phyloP scores from a whole-genome alignment of 208 protist species.

The Leishmania tarentolae region DNA sequence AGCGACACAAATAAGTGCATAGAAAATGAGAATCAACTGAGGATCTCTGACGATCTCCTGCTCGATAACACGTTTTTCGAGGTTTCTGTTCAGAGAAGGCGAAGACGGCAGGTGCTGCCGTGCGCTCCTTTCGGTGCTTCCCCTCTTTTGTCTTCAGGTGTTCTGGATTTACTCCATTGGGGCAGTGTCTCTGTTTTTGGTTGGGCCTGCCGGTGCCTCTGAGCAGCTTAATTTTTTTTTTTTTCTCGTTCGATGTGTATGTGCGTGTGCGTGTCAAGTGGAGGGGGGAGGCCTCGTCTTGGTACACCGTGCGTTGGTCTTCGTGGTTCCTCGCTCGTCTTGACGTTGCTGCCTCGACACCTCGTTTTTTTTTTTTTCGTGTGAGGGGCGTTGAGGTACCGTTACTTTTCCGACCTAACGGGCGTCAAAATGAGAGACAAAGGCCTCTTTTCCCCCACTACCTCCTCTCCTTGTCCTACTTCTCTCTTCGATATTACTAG shows the following conservation, averaged over 20 bases:
- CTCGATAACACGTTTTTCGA: not conserved
- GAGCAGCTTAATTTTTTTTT: not conserved
- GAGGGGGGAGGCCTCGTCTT: not conserved
- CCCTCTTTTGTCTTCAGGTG: not conserved
- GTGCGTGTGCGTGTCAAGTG: not conserved
- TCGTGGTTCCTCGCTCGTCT: not conserved
- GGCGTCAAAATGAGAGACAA: not conserved
- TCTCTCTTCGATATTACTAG: not conserved
- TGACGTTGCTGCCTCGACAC: not conserved
- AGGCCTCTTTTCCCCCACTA: not conserved
- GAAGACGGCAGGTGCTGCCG: not conserved
- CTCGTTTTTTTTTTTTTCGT: not conserved
- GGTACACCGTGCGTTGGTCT: not conserved
- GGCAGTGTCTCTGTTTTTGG: not conserved
- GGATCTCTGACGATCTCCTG: not conserved
- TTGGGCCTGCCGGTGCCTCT: not conserved
- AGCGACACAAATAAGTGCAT: not conserved
- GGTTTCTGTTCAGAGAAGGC: not conserved
- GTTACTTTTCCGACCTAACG: not conserved
- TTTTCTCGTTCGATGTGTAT: not conserved
- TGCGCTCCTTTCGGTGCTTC: not conserved
- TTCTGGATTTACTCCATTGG: not conserved
- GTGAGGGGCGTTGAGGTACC: not conserved
- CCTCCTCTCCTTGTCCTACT: not conserved
- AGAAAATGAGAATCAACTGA: not conserved